These are phyloP conservation scores for Fusarium heterosporum DNA, from an alignment of 2,329 filamentous ascomycete species.

Conservation along the genomic window DNA sequence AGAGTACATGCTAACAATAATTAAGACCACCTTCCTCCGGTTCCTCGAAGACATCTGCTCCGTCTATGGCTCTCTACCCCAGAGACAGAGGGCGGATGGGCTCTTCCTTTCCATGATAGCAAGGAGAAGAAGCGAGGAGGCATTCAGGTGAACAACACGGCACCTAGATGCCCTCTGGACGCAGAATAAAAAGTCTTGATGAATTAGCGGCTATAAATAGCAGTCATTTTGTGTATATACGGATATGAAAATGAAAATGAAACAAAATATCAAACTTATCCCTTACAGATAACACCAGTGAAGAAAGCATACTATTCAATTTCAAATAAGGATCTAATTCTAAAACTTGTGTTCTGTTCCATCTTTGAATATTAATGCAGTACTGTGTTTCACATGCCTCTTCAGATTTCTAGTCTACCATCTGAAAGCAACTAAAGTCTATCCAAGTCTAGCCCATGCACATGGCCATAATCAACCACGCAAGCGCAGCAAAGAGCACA, in stretches of 20 bases:
- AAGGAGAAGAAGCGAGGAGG: conserved; percentile 88
- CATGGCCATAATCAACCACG: not conserved
- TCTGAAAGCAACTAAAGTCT: too few relatives aligned
- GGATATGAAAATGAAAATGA: not conserved
- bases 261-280: not conserved
- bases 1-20: not conserved
- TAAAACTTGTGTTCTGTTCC: not conserved
- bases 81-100: conserved; percentile 86
- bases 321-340: not conserved
- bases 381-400: not conserved
- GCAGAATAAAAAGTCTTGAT: conserved; percentile 69
- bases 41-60: conserved; percentile 81
- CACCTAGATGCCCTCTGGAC: conserved; percentile 80
- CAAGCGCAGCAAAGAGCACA: conserved; percentile 20
- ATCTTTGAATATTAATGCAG: not conserved
- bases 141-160: conserved; percentile 85
- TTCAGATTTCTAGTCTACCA: not conserved
- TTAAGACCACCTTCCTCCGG: conserved; percentile 68
- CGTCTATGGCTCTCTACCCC: conserved; percentile 87
- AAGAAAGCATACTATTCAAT: not conserved
- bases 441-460: not conserved
- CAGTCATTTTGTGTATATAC: conserved; percentile 1
- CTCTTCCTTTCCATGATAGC: conserved; percentile 83
- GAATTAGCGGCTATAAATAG: conserved; percentile 9
- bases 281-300: not conserved